Conservation (phyloP, 495 filamentous ascomycete genomes). For the Staphylotrichum longicolle region DNA sequence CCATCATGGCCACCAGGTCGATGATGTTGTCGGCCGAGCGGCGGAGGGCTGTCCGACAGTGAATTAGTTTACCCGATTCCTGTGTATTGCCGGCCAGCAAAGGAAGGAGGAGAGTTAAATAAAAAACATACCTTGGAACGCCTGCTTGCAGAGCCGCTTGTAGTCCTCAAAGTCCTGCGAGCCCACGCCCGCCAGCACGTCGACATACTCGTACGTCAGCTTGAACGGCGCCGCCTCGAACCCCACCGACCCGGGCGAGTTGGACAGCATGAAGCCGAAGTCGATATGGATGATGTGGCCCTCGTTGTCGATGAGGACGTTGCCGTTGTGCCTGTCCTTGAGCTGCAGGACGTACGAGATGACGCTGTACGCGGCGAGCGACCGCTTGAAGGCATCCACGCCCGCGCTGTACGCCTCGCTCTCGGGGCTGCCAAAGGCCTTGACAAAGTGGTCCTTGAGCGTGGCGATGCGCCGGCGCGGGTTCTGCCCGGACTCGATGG, state of each 20-base stretch:
- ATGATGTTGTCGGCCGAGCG: conserved; percentile 70
- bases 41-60: conserved; percentile 52
- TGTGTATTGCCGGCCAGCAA: neutral
- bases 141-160: conserved; percentile 68
- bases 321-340: conserved; percentile 79
- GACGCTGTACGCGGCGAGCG: conserved; percentile 71
- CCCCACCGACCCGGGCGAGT: conserved; percentile 71
- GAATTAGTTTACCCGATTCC: no score
- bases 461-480: conserved; percentile 66
- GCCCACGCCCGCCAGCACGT: conserved; percentile 66
- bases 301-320: conserved; percentile 73
- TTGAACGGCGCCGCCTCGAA: conserved; percentile 81
- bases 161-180: conserved; percentile 63
- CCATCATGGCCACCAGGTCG: conserved; percentile 73
- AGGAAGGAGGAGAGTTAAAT: neutral
- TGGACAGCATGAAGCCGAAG: conserved; percentile 80
- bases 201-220: conserved; percentile 73
- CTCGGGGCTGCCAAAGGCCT: conserved; percentile 65
- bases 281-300: conserved; percentile 81
- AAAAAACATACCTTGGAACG: conserved; percentile 60
- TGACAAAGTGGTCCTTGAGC: conserved; percentile 71
- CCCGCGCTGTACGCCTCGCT: conserved; percentile 60
- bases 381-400: conserved; percentile 66
- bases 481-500: conserved; percentile 62
- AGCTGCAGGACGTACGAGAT: conserved; percentile 74